Evolutionary conservation across 1,284 basidiomycete genomes (phyloP), one percentile per base, ranked within the genome.

Genomic region (Phylloporus gajari): DNA sequence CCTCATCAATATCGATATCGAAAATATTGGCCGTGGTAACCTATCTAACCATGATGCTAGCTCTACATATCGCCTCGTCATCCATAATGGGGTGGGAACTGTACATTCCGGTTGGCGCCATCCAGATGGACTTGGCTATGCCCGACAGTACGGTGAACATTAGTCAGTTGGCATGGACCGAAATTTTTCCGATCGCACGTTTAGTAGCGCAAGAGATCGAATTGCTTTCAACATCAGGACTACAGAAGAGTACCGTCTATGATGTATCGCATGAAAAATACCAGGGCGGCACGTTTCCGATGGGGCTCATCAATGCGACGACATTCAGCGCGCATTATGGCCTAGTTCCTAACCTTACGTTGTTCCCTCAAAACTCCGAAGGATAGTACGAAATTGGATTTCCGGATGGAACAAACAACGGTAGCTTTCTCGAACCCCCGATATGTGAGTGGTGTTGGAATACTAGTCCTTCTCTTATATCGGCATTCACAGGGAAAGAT

Each of bases 41-140:
- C 78, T 35, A 17, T 46, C 9, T 75, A 53, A 23, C 21, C 25
- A 11, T 46, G 62, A 72, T 78, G 25, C 61, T 71, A 2, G 60
- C 58, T 11, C 30, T 78, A 8, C 76, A 80, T 46, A 73, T 80
- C n/a, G 27, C 72, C 32, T 79, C 78, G 0, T 70, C 79, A 0
- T 75, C 79, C 2, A 40, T 80, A 59, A 67, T 80, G 8, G 69
- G 75, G 63, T 78, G 77, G 1, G 62, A 80, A 51, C 25, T 56
- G 3, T 76, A 75, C 63, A 30, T 8, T 35, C 35, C 35, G 5
- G 8, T 35, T 35, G 35, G 35, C 8, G 35, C 21, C 25, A 9
- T 40, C 1, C 56, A 15, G 4, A 64, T 51, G 30, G 1, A 64
- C 13, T 15, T 64, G 44, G 15, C 42, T 8, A 46, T 32, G 42